These are phyloP conservation scores for Pistacia integerrima DNA, from an alignment of 345 rosid genomes.

Conservation along the genomic window DNA sequence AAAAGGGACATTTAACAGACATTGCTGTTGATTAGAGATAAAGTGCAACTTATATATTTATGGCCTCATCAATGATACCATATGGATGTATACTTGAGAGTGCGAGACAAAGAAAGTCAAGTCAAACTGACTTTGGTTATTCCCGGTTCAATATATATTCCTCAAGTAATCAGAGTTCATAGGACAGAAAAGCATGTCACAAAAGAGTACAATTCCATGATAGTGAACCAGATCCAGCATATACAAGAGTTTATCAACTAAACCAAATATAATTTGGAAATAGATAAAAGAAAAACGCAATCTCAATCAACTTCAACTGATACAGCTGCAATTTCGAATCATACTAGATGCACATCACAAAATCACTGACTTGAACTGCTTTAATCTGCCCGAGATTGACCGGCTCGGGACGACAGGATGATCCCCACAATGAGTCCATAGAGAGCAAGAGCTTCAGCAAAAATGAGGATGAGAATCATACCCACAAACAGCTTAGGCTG, in stretches of 20 bases:
- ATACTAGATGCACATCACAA: background rate
- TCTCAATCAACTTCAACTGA: background rate
- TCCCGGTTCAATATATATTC: background rate
- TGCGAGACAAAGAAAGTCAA: too few species aligned
- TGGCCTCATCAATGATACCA: background rate
- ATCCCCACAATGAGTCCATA: slow-evolving; percentile 53
- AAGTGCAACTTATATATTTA: too few species aligned
- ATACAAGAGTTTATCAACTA: slow-evolving; percentile 3
- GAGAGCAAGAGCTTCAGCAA: slow-evolving; percentile 48
- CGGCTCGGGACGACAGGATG: slow-evolving; percentile 54
- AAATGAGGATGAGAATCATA: slow-evolving; percentile 48
- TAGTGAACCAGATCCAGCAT: background rate
- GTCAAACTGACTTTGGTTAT: too few species aligned
- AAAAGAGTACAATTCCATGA: slow-evolving; percentile 1
- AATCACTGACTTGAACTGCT: background rate
- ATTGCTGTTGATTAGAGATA: too few species aligned
- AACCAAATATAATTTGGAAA: background rate
- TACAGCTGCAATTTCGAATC: slow-evolving; percentile 1
- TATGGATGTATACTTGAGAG: background rate
- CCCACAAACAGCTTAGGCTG: slow-evolving; percentile 53
- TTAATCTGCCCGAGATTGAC: slow-evolving; percentile 52
- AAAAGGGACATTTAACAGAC: too few species aligned
- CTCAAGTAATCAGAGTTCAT: background rate
- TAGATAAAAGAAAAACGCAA: background rate
- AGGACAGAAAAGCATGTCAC: background rate